Evolutionary conservation across 371 early-diverging fungal species (phyloP), one percentile per base, ranked within the genome.

Genomic region (Massospora cicadina): DNA sequence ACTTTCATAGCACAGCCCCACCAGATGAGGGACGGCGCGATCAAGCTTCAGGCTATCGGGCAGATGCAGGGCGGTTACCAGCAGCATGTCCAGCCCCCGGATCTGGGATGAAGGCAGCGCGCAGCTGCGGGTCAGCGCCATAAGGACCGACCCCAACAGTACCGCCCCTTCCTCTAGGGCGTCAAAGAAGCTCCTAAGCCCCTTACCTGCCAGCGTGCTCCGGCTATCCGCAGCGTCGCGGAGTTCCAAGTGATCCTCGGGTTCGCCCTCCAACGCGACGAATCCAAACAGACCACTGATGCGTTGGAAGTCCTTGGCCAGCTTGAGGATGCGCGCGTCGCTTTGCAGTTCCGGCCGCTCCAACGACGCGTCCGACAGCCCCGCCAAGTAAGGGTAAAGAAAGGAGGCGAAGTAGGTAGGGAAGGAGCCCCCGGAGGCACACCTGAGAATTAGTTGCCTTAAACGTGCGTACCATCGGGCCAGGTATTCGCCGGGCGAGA

Each of bases 11-110:
- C 89, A 67, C 1, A 93, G 72, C 1, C 78, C 72, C 23, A 93
- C 81, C 25, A 93, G 59, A 71, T 89, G 90, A 26, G 97, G 95
- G 1, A 93, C 76, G 1, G 90, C 65, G 24, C 91, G 77, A 69
- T 96, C 92, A 26, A 93, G 71, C 54, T 83, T 82, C 31, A 83
- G 78, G 64, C 83, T 85, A 65, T 91, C 91, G 0, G 81, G 69
- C 0, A 90, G 67, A 65, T 86, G 79, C 28, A 80, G 75, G 2
- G 80, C 79, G 2, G 91, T 66, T 0, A 81, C 84, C 0, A 87
- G 69, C 0, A 90, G 70, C 67, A 91, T 79, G 65, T 90, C 91
- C 24, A 93, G 57, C 0, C 85, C 92, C 66, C 79, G 78, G 5
- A 90, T 65, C 66, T 82, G 83, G 5, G 89, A 83, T 0, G 85